Conservation (phyloP, 495 filamentous ascomycete species). For the Astrothelium macrocarpum region DNA sequence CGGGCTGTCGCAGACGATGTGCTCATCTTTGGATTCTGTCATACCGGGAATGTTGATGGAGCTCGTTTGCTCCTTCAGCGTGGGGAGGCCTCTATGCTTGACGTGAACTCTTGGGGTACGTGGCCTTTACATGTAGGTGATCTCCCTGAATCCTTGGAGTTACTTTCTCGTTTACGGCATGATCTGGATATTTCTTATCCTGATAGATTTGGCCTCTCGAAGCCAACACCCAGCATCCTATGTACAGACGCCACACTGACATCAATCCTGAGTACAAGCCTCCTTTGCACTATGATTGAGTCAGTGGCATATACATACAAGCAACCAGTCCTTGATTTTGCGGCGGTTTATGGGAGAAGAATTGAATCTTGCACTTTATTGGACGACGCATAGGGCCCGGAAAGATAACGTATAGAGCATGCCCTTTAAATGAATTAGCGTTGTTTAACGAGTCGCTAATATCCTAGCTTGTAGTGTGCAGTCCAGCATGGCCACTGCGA, state of each 20-base stretch:
- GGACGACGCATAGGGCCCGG: not conserved
- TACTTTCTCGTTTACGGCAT: not conserved
- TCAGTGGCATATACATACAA: not conserved
- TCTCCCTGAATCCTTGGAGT: not conserved
- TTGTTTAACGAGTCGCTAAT: conserved; percentile 3
- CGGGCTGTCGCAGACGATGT: conserved; percentile 7
- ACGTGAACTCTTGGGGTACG: not conserved
- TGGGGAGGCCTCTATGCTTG: conserved; percentile 15
- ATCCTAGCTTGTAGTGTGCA: not conserved
- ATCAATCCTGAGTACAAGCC: not conserved
- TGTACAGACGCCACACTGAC: not conserved
- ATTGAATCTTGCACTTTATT: conserved; percentile 3
- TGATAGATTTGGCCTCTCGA: conserved; percentile 2
- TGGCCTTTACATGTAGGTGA: conserved; percentile 5
- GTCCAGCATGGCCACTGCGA: not conserved
- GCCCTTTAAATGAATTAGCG: not conserved
- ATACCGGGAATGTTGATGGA: conserved; percentile 16
- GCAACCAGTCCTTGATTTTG: not conserved
- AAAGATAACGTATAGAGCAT: not conserved
- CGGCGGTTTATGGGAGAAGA: not conserved
- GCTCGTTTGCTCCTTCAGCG: conserved; percentile 15
- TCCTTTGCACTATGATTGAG: not conserved
- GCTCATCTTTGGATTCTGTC: conserved; percentile 21
- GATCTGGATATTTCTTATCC: conserved; percentile 1
- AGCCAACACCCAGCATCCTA: not conserved